A percentile compares a stretch with the other conserved stretches of the same genome.
Evolutionary conservation across 202 grass and related monocot species (phyloP).

Genomic region (Cymbopogon flexuosus): DNA sequence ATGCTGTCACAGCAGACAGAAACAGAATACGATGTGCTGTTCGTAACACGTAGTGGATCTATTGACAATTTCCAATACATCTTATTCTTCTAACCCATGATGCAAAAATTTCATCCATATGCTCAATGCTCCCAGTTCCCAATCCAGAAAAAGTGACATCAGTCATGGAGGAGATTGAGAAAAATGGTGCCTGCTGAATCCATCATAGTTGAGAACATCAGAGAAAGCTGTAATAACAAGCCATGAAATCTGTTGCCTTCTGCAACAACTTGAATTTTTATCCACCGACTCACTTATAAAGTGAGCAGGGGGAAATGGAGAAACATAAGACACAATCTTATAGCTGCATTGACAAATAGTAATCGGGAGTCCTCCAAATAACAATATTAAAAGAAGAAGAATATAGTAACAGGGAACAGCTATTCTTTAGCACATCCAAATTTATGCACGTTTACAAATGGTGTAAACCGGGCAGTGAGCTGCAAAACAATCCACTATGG

Average conservation of each 20-base stretch:
- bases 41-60: neutral
- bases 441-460: constrained; percentile 16
- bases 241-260: too few relatives aligned
- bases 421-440: neutral
- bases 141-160: neutral
- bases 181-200: neutral
- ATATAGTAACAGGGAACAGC: neutral
- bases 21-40: neutral
- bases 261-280: too few relatives aligned
- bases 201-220: neutral
- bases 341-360: too few relatives aligned
- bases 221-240: neutral
- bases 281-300: too few relatives aligned
- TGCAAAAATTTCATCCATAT: neutral
- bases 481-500: neutral
- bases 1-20: too few relatives aligned
- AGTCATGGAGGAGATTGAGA: neutral
- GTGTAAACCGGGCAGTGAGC: neutral
- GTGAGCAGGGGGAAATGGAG: neutral
- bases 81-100: neutral
- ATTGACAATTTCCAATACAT: neutral
- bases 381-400: neutral
- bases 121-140: neutral
- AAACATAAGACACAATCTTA: too few relatives aligned
- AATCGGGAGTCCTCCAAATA: neutral